A percentile compares a stretch with the other conserved stretches of the same genome.
Evolutionary conservation across 169 alveolate genomes (phyloP).

Genomic region (Miamiensis avidus): DNA sequence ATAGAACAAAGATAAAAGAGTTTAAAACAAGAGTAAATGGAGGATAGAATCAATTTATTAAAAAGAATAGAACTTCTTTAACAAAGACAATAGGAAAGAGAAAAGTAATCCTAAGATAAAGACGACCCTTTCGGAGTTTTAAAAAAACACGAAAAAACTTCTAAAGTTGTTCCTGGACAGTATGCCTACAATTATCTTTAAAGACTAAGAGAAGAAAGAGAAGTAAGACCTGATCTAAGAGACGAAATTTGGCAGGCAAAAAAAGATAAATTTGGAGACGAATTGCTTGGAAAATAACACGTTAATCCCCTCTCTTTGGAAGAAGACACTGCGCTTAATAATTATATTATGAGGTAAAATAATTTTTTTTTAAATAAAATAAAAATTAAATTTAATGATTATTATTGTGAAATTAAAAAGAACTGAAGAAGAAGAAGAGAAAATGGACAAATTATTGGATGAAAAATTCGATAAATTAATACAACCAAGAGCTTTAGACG

Average conservation of each 20-base stretch:
- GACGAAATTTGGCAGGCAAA: not conserved
- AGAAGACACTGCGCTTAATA: conserved; percentile 21
- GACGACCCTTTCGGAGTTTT: not conserved
- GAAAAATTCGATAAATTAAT: conserved; percentile 7
- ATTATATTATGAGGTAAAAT: conserved; percentile 2
- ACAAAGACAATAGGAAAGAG: not conserved
- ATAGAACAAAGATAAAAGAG: not conserved
- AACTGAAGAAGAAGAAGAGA: conserved; percentile 2
- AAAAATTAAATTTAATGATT: too few species aligned
- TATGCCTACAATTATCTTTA: not conserved
- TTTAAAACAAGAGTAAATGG: not conserved
- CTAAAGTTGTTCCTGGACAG: too few species aligned
- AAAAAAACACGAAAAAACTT: too few species aligned
- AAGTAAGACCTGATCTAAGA: not conserved
- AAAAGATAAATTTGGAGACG: not conserved
- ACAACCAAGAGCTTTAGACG: conserved; percentile 1
- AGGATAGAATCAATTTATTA: too few species aligned
- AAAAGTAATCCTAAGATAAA: not conserved
- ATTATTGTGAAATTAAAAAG: not conserved
- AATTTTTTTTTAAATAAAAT: too few species aligned
- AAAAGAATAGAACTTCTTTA: not conserved
- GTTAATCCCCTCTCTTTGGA: not conserved
- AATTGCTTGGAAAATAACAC: not conserved
- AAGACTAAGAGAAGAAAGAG: not conserved
- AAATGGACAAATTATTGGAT: not conserved